These are phyloP conservation scores for Penicillium polonicum DNA, from an alignment of 2,329 filamentous ascomycete genomes.

Conservation along the genomic window DNA sequence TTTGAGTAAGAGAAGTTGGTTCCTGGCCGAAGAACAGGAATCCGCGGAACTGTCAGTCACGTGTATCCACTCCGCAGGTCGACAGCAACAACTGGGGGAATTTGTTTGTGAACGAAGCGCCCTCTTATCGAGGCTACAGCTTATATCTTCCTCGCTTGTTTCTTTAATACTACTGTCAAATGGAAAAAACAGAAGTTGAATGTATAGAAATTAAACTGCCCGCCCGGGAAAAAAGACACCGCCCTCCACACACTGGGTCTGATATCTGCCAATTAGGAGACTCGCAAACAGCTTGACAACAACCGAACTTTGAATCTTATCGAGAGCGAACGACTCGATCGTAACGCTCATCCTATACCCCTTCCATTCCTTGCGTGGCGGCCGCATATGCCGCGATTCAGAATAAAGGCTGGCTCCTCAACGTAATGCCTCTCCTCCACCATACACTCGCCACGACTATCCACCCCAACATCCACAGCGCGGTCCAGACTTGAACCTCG, in stretches of 20 bases:
- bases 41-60: conserved; percentile 22
- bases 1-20: conserved; percentile 8
- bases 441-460: conserved; percentile 31
- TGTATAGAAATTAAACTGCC: conserved; percentile 4
- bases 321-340: not conserved
- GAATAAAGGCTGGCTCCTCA: conserved; percentile 42
- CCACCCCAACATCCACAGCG: conserved; percentile 20
- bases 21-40: conserved; percentile 21
- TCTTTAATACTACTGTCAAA: not conserved
- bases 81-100: not conserved
- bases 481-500: conserved; percentile 27
- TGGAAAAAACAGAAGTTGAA: not conserved
- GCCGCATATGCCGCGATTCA: conserved; percentile 38
- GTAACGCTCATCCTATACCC: not conserved
- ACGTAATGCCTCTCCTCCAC: conserved; percentile 40
- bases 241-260: conserved; percentile 6
- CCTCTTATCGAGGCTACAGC: conserved; percentile 2
- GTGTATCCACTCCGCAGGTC: conserved; percentile 22
- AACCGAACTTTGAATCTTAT: not conserved
- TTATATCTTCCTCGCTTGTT: conserved; percentile 4
- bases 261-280: conserved; percentile 13
- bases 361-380: conserved; percentile 27
- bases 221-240: conserved; percentile 6
- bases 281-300: conserved; percentile 10
- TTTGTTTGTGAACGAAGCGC: not conserved